Evolutionary conservation across 148 eudicot species (phyloP), one percentile per base, ranked within the genome.

Genomic region (Silene latifolia): DNA sequence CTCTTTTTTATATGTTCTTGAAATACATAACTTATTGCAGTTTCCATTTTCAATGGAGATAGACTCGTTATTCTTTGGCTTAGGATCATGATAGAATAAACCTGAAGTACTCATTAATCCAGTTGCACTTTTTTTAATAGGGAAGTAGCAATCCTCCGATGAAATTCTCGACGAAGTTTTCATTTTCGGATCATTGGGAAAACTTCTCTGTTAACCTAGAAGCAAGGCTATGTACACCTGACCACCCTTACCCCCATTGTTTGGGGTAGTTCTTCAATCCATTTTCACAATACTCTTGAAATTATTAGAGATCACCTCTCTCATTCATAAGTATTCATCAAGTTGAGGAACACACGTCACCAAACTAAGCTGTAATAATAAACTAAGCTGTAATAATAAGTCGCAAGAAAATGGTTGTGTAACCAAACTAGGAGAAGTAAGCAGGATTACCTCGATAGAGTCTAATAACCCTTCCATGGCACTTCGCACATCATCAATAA

Each of bases 381-480:
- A 4, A n/a, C 23, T 14, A 66, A 39, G 63, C 47, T 11, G 44
- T 29, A 57, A 32, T 69, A 54, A 64, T 62, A 44, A 4, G 10
- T n/a, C 4, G 56, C 56, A 24, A 47, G 32, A 32, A 29, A 44
- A 60, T 13, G 63, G 51, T 12, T 51, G n/a, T 39, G 29, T 12
- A 18, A 42, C 29, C 67, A 21, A 60, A 53, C 48, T 51, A 69
- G 25, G 5, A 62, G 67, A 74, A 51, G 72, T 32, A 73, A 80
- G 46, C 21, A 78, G 56, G 75, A 74, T 82, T 78, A 95, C 98
- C 98, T 95, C 92, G 63, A 90, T 92, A 81, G 96, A 77, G 54
- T 95, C 93, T 77, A 95, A 82, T 70, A 95, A 88, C 66, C 98
- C 98, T 83, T 95, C 97, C 98, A 95, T 95, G n/a, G 96, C 96